A percentile compares a stretch with the other conserved stretches of the same genome.
Conservation (phyloP, 768 basidiomycete species). For the Trametopsis cervina region DNA sequence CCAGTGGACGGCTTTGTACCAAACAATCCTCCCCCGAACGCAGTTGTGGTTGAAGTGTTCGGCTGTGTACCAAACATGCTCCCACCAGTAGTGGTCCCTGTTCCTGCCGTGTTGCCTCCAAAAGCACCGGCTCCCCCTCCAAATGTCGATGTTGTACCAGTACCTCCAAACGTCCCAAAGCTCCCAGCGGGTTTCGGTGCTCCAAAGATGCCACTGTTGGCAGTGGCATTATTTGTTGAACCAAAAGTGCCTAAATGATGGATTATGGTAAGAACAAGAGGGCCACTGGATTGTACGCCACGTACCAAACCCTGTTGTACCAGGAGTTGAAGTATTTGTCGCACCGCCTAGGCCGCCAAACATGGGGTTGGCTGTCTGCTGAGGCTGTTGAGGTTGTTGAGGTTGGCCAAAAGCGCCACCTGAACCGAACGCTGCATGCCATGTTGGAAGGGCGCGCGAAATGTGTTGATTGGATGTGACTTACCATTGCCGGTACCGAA, state of each 20-base stretch:
- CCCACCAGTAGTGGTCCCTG: slow-evolving; percentile 21
- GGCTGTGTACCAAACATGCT: slow-evolving; percentile 27
- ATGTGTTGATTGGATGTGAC: slow-evolving; percentile 20
- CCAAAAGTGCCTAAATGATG: slow-evolving; percentile 37
- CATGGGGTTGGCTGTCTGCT: slow-evolving; percentile 69
- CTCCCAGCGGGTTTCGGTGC: slow-evolving; percentile 63
- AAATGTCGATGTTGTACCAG: slow-evolving; percentile 40
- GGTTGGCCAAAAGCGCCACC: slow-evolving; percentile 55
- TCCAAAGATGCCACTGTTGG: slow-evolving; percentile 47
- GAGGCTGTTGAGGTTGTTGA: slow-evolving; percentile 41
- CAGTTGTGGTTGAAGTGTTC: slow-evolving; percentile 19
- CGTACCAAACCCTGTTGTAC: slow-evolving; percentile 29
- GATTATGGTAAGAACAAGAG: no score
- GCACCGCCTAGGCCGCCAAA: slow-evolving; percentile 54
- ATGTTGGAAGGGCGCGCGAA: slow-evolving; percentile 15
- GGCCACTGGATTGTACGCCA: no score
- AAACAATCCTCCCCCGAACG: slow-evolving; percentile 43
- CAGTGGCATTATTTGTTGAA: slow-evolving; percentile 28
- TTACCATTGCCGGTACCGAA: slow-evolving; percentile 59
- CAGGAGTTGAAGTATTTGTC: slow-evolving; percentile 22
- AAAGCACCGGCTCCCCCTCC: slow-evolving; percentile 37
- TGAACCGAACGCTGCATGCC: slow-evolving; percentile 25
- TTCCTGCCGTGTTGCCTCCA: slow-evolving; percentile 24
- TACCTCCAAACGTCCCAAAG: slow-evolving; percentile 72
- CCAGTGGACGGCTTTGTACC: slow-evolving; percentile 43